phyloP scores from a whole-genome alignment of 139 green algal genomes.

The Auxenochlorella pyrenoidosa region DNA sequence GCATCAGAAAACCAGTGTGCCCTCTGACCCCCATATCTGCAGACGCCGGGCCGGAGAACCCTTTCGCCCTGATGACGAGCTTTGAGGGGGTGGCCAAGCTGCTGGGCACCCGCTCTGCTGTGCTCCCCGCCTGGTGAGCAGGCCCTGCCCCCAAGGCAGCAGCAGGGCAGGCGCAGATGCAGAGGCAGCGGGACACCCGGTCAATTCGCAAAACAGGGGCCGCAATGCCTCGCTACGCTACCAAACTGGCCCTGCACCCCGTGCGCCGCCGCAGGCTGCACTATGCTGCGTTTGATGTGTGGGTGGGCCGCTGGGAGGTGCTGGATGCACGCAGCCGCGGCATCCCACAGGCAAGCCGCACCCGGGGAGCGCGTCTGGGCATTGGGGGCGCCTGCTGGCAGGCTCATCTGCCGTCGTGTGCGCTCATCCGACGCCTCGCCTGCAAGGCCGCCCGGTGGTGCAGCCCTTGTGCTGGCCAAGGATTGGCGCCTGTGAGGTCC shows the following conservation, averaged over 20 bases:
- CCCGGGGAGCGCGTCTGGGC: neutral
- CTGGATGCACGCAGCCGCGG: constrained; percentile 1
- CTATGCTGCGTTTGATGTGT: constrained; percentile 28
- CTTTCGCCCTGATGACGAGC: neutral
- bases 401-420: too few relatives aligned
- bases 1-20: too few relatives aligned
- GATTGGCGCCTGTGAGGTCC: too few relatives aligned
- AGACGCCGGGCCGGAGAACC: neutral
- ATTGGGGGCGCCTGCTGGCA: neutral
- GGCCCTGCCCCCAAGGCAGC: too few relatives aligned
- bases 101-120: neutral
- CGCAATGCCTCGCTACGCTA: neutral
- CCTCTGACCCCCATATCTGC: too few relatives aligned
- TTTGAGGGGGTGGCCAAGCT: constrained; percentile 1
- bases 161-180: neutral
- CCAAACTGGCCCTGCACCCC: neutral
- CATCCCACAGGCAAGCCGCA: neutral
- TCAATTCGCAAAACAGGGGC: neutral
- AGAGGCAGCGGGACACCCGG: neutral
- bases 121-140: constrained; percentile 16
- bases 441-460: too few relatives aligned
- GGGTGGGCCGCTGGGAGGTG: constrained; percentile 13
- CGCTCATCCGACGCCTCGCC: too few relatives aligned
- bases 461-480: too few relatives aligned
- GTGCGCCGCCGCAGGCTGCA: neutral